These are phyloP conservation scores for Cryptosporidium sp. DNA, from an alignment of 169 alveolate genomes.

Conservation along the genomic window DNA sequence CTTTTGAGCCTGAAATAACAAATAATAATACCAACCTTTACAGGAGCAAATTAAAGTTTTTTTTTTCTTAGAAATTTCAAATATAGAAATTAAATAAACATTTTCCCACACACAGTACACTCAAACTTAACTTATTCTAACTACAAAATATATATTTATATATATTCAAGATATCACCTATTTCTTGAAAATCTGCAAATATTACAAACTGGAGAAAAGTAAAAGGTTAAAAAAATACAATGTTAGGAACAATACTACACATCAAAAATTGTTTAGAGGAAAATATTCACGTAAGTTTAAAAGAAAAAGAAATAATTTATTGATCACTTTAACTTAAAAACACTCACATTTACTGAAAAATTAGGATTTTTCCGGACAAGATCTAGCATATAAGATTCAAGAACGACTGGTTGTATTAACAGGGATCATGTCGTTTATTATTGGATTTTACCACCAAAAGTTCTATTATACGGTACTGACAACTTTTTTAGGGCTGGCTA, in stretches of 20 bases:
- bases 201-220: too few relatives aligned
- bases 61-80: background rate
- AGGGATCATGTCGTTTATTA: constrained; percentile 30
- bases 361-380: constrained; percentile 74
- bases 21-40: too few relatives aligned
- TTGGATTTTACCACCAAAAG: constrained; percentile 45
- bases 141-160: too few relatives aligned
- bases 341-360: background rate
- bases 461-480: constrained; percentile 44
- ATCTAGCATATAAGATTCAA: constrained; percentile 59
- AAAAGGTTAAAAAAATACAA: background rate
- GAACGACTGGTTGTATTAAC: constrained; percentile 39
- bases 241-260: constrained; percentile 2
- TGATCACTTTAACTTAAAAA: background rate
- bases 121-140: too few relatives aligned
- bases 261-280: constrained; percentile 56
- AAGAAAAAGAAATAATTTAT: background rate
- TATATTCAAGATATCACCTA: too few relatives aligned
- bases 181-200: background rate
- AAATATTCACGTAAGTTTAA: constrained; percentile 50
- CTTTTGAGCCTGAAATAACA: too few relatives aligned
- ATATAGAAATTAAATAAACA: too few relatives aligned
- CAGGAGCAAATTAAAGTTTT: background rate
- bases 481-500: constrained; percentile 12
- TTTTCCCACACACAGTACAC: background rate